Evolutionary conservation across 345 rosid genomes (phyloP).

Genomic region (Viola odorata): DNA sequence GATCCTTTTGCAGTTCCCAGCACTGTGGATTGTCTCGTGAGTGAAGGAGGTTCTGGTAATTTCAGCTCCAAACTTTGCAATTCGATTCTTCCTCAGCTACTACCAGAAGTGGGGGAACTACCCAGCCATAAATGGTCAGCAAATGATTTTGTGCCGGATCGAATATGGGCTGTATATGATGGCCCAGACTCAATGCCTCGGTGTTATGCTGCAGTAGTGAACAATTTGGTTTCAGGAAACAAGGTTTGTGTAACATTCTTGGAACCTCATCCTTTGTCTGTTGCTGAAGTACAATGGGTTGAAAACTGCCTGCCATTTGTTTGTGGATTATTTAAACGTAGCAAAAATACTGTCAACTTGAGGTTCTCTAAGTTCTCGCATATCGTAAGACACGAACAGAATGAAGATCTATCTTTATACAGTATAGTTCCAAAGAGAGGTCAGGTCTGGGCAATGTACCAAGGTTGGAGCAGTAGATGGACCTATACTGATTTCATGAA

Average conservation of each 20-base stretch:
- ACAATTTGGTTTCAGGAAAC: constrained; percentile 6
- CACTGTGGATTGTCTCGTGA: not conserved
- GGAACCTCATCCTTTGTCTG: constrained; percentile 13
- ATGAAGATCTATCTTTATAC: constrained; percentile 5
- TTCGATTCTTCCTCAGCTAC: not conserved
- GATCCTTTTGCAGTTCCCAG: constrained; percentile 18
- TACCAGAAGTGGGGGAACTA: not conserved
- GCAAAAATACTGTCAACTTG: constrained; percentile 5
- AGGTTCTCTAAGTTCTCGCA: constrained; percentile 9
- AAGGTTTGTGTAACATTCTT: constrained; percentile 9
- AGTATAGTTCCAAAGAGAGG: constrained; percentile 17
- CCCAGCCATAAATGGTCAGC: constrained; percentile 1
- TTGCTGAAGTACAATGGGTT: constrained; percentile 12
- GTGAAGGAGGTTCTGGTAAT: not conserved
- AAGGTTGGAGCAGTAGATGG: constrained; percentile 13
- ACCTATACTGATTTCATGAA: not conserved
- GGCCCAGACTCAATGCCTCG: constrained; percentile 13
- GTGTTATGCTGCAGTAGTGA: constrained; percentile 8
- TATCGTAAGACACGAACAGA: constrained; percentile 5
- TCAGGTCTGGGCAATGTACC: constrained; percentile 25
- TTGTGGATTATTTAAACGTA: constrained; percentile 15
- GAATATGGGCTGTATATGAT: constrained; percentile 19
- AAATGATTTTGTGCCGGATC: constrained; percentile 1
- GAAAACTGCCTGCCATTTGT: constrained; percentile 8
- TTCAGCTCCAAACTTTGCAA: not conserved